Base-by-base conservation (phyloP, 352 stramenopile genomes). In the Plasmopara halstedii region DNA sequence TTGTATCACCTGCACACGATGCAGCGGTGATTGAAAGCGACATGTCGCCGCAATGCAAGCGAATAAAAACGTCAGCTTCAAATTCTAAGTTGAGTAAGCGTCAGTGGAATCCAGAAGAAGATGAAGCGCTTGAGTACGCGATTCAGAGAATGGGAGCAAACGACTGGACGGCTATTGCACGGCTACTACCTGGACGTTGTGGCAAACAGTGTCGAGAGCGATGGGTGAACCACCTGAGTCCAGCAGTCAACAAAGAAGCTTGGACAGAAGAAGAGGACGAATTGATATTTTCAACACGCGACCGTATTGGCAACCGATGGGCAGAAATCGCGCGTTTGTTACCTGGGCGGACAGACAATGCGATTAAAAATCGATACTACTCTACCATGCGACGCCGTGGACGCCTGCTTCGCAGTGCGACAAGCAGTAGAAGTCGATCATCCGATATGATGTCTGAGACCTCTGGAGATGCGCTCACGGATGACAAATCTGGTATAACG, bases 171-270 rank as follows among this genome's bases (percentile, higher is more conserved):
- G 67, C 88, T 21, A 98, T 99, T 64, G 94, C 94, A 0, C 61
- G 63, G 6, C 66, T 96, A 20, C 62, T 99, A 11, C 90, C 90
- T 4, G 94, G 94, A 2, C 76, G 95, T 6, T 96, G 94, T 36
- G 93, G 91, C 14, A 98, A 98, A 55, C 94, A 98, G 62, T 98
- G 95, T 63, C 74, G 94, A 4, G 95, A 99, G 62, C 83, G 94
- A 14, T 98, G 94, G 95, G 83, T 97, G 51, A 98, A 98, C 67
- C 94, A 99, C 62, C 62, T 98, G 27, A 96, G 89, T 44, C 94
- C 94, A 2, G 72, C 85, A 18, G 95, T 98, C 46, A 92, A 81
- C 62, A 98, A 98, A 47, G 80, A 96, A 33, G 83, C 91, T 4
- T 98, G 92, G 91, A 96, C 73, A 0, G 62, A 83, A 38, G 72